These are phyloP conservation scores for Nemania diffusa DNA, from an alignment of 2,329 filamentous ascomycete species.

Conservation along the genomic window DNA sequence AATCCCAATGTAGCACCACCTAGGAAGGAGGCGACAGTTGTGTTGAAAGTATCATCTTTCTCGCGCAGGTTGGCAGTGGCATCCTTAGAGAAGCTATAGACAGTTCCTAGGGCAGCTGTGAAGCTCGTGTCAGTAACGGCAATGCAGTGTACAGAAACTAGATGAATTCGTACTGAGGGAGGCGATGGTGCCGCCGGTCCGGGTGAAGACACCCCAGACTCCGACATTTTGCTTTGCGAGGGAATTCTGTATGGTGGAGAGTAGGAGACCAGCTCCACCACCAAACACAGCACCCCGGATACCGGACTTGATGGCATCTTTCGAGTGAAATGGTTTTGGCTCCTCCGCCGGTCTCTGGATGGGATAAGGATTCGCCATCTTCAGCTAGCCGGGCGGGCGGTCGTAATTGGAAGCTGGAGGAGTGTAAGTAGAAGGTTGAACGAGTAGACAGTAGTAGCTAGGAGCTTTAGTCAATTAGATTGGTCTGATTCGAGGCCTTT, in stretches of 20 bases:
- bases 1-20: slow-evolving; percentile 79
- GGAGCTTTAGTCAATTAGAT: slow-evolving; percentile 31
- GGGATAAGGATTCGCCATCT: slow-evolving; percentile 50
- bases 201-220: slow-evolving; percentile 81
- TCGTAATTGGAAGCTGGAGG: slow-evolving; percentile 32
- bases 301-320: slow-evolving; percentile 77
- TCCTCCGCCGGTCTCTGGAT: slow-evolving; percentile 49
- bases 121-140: slow-evolving; percentile 32
- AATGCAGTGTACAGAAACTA: slow-evolving; percentile 14
- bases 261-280: slow-evolving; percentile 73
- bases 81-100: slow-evolving; percentile 80
- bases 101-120: slow-evolving; percentile 75
- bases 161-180: slow-evolving; percentile 57
- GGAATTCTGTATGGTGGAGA: slow-evolving; percentile 86
- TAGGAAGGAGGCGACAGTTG: slow-evolving; percentile 79
- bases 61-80: slow-evolving; percentile 86
- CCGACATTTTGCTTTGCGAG: slow-evolving; percentile 85
- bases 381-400: slow-evolving; percentile 42
- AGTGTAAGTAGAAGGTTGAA: slow-evolving; percentile 1
- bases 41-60: slow-evolving; percentile 82
- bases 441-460: not conserved
- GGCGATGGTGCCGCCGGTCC: slow-evolving; percentile 78
- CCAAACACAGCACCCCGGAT: slow-evolving; percentile 73
- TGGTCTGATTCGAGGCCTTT: slow-evolving; percentile 33
- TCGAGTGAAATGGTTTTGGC: slow-evolving; percentile 72